Evolutionary conservation across 768 basidiomycete species (phyloP).

Genomic region (Boletellus emodensis): DNA sequence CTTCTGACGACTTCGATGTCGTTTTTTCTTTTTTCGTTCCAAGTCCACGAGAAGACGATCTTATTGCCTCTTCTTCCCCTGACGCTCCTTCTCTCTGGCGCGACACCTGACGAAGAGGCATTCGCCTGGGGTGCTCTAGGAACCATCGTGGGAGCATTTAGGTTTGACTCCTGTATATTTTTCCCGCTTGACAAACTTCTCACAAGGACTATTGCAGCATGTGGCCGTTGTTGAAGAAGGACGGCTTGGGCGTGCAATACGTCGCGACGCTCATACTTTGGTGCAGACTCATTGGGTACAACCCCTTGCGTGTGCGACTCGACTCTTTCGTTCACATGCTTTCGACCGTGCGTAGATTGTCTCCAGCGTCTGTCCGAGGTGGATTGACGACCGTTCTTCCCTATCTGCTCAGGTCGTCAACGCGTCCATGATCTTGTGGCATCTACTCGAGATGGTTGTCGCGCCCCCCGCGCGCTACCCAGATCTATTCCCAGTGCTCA

Average conservation of each 20-base stretch:
- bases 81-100: conserved; percentile 64
- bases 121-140: conserved; percentile 37
- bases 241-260: conserved; percentile 76
- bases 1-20: conserved; percentile 80
- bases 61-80: conserved; percentile 82
- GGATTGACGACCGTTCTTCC: not conserved
- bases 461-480: conserved; percentile 74
- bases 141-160: conserved; percentile 85
- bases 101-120: conserved; percentile 24
- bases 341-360: conserved; percentile 42
- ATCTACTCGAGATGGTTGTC: conserved; percentile 59
- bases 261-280: conserved; percentile 64
- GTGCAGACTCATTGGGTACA: conserved; percentile 80
- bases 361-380: not conserved
- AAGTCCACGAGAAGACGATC: conserved; percentile 94
- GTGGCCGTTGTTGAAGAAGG: conserved; percentile 84
- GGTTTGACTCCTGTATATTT: conserved; percentile 43
- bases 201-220: conserved; percentile 51
- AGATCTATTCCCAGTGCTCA: conserved; percentile 81
- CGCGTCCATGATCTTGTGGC: conserved; percentile 48
- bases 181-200: not conserved
- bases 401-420: conserved; percentile 47
- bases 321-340: conserved; percentile 49
- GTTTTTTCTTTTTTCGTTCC: conserved; percentile 96
- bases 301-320: conserved; percentile 49